Conservation (phyloP, 176 grass and related monocot genomes). For the Cocos nucifera region DNA sequence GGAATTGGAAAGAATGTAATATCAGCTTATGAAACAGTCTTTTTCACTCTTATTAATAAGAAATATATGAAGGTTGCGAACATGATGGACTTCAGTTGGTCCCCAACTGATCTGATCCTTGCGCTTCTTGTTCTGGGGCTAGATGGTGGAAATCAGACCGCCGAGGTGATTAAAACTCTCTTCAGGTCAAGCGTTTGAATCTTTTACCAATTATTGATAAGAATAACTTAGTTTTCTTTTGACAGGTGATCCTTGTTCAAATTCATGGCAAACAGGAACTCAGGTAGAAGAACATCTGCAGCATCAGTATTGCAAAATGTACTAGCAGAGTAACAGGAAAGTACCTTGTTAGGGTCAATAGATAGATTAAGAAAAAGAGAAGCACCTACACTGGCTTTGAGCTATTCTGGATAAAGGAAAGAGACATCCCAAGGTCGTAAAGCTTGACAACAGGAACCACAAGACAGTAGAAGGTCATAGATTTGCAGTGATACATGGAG, state of each 20-base stretch:
- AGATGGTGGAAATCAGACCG: conserved; percentile 89
- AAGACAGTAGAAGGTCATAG: conserved; percentile 87
- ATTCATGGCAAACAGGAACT: conserved; percentile 85
- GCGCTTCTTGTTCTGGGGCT: conserved; percentile 70
- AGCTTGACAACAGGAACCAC: conserved; percentile 84
- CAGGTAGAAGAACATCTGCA: conserved; percentile 89
- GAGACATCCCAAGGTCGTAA: conserved; percentile 87
- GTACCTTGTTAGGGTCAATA: conserved; percentile 85
- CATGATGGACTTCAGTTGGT: conserved; percentile 84
- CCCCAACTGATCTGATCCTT: conserved; percentile 68
- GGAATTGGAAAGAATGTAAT: conserved; percentile 89
- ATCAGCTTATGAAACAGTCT: conserved; percentile 75
- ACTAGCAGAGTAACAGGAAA: conserved; percentile 84
- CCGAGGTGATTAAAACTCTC: conserved; percentile 34
- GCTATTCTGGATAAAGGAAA: conserved; percentile 86
- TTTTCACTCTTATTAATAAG: conserved; percentile 77
- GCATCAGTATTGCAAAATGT: conserved; percentile 84
- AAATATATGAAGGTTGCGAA: conserved; percentile 89
- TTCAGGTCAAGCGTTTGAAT: not conserved
- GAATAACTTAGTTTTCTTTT: not conserved
- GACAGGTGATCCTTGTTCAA: conserved; percentile 81
- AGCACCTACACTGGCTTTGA: conserved; percentile 87
- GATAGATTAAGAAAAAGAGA: conserved; percentile 96
- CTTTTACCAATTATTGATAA: not conserved
- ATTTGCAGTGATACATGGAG: conserved; percentile 87